Evolutionary conservation across 1,284 basidiomycete species (phyloP).

Genomic region (Sanghuangporus baumii): DNA sequence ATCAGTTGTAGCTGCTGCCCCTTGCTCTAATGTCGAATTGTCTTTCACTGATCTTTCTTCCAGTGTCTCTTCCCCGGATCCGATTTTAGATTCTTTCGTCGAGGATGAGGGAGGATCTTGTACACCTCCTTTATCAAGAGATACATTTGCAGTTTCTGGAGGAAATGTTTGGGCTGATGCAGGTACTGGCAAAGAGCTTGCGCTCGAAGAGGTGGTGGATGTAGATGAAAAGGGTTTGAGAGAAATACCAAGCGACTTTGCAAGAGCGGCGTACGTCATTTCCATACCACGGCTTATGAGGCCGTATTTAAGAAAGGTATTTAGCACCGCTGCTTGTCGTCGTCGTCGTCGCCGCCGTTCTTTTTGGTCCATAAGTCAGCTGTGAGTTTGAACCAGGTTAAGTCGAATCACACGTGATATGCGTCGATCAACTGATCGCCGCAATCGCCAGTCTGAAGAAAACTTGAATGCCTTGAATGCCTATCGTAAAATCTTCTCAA

Average conservation of each 20-base stretch:
- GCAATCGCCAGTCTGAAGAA: not conserved
- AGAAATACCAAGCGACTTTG: conserved; percentile 14
- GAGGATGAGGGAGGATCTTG: not conserved
- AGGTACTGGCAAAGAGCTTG: not conserved
- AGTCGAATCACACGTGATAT: not conserved
- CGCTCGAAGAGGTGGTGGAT: not conserved
- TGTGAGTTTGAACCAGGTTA: not conserved
- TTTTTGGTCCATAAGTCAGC: not conserved
- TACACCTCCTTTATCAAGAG: not conserved
- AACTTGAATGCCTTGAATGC: not conserved
- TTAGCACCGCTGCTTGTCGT: not conserved
- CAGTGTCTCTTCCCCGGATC: not conserved
- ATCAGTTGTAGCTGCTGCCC: not conserved
- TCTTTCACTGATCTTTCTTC: not conserved
- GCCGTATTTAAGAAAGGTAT: not conserved
- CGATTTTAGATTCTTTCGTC: not conserved
- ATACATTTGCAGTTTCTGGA: not conserved
- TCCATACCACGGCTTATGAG: not conserved
- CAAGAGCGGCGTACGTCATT: conserved; percentile 16
- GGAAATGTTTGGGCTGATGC: not conserved
- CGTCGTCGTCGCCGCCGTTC: not conserved
- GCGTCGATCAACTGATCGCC: not conserved
- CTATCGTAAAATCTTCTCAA: not conserved
- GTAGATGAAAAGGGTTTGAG: conserved; percentile 10
- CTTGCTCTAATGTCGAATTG: not conserved